Evolutionary conservation across 2,329 filamentous ascomycete species (phyloP).

Genomic region (Diaporthe batatas): DNA sequence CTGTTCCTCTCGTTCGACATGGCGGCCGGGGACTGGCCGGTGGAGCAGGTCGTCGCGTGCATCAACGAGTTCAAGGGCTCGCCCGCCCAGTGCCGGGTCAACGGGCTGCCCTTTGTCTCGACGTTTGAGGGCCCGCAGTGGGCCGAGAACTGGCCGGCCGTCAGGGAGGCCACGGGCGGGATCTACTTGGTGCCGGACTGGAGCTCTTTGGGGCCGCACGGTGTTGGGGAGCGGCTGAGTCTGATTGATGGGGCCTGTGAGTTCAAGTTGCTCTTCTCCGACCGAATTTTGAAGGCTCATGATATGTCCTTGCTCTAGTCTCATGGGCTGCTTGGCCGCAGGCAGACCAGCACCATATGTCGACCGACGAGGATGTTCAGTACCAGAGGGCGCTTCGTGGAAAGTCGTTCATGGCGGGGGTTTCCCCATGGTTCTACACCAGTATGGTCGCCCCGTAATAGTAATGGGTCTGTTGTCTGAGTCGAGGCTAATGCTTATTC

Average conservation of each 20-base stretch:
- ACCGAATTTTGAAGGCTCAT: background rate
- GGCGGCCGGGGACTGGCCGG: conserved; percentile 48
- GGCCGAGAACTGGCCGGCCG: conserved; percentile 57
- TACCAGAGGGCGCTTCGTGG: conserved; percentile 55
- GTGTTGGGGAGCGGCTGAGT: conserved; percentile 23
- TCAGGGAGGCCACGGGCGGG: conserved; percentile 53
- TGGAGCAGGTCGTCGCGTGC: conserved; percentile 47
- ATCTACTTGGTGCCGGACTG: conserved; percentile 62
- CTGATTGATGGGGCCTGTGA: conserved; percentile 41
- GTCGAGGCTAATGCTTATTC: conserved; percentile 48
- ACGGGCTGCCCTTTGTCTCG: conserved; percentile 60
- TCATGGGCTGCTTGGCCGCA: conserved; percentile 65
- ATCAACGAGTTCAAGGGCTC: conserved; percentile 55
- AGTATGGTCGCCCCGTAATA: conserved; percentile 56
- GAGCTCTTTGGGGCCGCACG: conserved; percentile 56
- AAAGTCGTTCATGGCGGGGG: conserved; percentile 65
- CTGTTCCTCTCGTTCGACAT: conserved; percentile 55
- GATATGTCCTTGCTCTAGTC: conserved; percentile 49
- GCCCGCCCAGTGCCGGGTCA: conserved; percentile 56
- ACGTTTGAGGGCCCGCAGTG: conserved; percentile 64
- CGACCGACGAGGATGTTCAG: conserved; percentile 54
- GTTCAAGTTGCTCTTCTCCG: conserved; percentile 46
- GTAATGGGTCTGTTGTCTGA: conserved; percentile 58
- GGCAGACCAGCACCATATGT: conserved; percentile 54
- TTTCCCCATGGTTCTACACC: conserved; percentile 57